Base-by-base conservation (phyloP, 2,329 filamentous ascomycete genomes). In the Cercospora berteroae region DNA sequence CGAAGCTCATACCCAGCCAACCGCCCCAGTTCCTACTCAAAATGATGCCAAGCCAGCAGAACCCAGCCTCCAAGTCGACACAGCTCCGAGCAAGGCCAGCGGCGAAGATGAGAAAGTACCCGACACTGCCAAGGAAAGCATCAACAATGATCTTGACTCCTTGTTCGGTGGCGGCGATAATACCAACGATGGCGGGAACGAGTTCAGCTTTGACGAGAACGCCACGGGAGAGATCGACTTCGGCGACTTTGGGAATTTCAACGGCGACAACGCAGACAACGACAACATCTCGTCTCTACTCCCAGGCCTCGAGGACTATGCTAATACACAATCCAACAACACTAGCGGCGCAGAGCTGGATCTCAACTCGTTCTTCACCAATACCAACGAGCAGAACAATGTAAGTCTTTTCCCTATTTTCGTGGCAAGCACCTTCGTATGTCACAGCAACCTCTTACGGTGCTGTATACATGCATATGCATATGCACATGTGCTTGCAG, bases 291-390 rank as follows among this genome's bases (percentile, higher is more conserved):
- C 74, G 9, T 76, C 79, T 2, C 74, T 82, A 7, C 72, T 80
- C 6, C 75, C 81, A 42, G 77, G 81, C 64, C 72, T 83, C 62
- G 76, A 82, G 67, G 76, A 79, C 71, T 81, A 79, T 71, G 77
- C 80, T 18, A 81, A 80, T 44, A 73, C 70, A 18, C 65, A 71
- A 39, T 66, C 67, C 6, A 70, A 66, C 33, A 72, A 70, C 13
- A 61, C 48, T 9, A 65, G 65, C 50, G 31, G 52, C 16, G 65
- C 64, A 12, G 72, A 75, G 56, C 68, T 71, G 23, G 75, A 77
- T 60, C 75, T 74, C 59, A 72, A 70, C 44, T 70, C 71, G 10
- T 64, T 77, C 25, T 76, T 77, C 63, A 70, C 67, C 3, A 69
- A 69, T 58, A 60, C 55, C 42, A 60, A 68, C 48, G 65, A 70